Evolutionary conservation across 1,284 basidiomycete genomes (phyloP).

Genomic region (Golubevia sp.): DNA sequence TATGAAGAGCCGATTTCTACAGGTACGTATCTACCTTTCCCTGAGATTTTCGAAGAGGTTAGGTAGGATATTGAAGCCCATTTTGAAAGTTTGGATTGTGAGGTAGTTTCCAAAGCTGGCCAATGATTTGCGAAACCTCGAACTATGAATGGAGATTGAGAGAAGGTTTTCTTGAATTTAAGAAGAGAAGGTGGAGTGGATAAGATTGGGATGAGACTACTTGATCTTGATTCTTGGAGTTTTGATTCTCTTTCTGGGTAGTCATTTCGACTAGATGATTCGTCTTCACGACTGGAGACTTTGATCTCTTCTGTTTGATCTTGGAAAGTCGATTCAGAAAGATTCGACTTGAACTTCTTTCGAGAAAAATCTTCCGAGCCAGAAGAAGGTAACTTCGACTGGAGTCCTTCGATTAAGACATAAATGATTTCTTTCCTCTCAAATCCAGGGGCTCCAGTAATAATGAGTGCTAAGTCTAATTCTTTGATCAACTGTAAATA

Average conservation of each 20-base stretch:
- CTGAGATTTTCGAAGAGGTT: background rate
- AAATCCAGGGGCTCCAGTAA: conserved; percentile 77
- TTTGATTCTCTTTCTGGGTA: too few relatives aligned
- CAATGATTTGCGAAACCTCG: conserved; percentile 68
- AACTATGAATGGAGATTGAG: conserved; percentile 74
- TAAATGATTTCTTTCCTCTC: conserved; percentile 70
- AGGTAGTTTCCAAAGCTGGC: conserved; percentile 71
- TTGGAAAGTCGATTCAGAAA: background rate
- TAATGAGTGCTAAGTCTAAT: conserved; percentile 79
- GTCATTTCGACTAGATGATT: too few relatives aligned
- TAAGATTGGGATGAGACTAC: conserved; percentile 62
- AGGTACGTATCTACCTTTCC: conserved; percentile 78
- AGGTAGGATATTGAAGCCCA: conserved; percentile 61
- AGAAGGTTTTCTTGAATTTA: conserved; percentile 66
- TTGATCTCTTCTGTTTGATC: too few relatives aligned
- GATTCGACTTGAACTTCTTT: background rate
- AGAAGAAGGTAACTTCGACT: conserved; percentile 35
- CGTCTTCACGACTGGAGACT: background rate
- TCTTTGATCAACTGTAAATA: conserved; percentile 63
- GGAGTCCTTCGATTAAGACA: conserved; percentile 68
- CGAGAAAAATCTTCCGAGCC: background rate
- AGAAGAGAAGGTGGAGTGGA: conserved; percentile 67
- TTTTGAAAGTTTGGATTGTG: conserved; percentile 71
- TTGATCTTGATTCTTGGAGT: conserved; percentile 16
- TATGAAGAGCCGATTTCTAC: conserved; percentile 89